These are phyloP conservation scores for Rubia peregrina DNA, from an alignment of 305 asterid genomes.

Conservation along the genomic window DNA sequence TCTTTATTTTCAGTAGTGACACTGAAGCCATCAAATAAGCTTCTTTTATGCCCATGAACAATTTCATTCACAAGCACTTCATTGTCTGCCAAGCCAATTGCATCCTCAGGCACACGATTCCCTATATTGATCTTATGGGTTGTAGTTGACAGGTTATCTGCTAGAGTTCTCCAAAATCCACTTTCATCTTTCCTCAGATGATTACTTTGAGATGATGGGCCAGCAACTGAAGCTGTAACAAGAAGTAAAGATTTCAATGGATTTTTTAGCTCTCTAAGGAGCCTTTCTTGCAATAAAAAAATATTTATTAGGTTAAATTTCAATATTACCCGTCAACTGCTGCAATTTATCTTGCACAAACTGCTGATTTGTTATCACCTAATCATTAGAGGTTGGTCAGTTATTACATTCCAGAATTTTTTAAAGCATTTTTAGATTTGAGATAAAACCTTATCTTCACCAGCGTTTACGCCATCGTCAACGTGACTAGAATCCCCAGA, in stretches of 20 bases:
- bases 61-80: conserved; percentile 66
- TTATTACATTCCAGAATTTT: conserved; percentile 3
- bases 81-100: conserved; percentile 36
- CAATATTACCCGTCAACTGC: conserved; percentile 60
- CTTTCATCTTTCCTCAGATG: conserved; percentile 2
- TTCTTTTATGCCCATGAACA: conserved; percentile 54
- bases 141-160: conserved; percentile 6
- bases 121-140: conserved; percentile 31
- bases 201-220: conserved; percentile 10
- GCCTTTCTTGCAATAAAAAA: conserved; percentile 37
- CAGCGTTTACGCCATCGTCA: conserved; percentile 57
- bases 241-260: conserved; percentile 28
- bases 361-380: conserved; percentile 66
- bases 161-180: neutral
- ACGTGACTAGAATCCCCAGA: conserved; percentile 41
- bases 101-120: conserved; percentile 3
- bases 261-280: conserved; percentile 33
- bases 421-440: neutral
- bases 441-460: conserved; percentile 54
- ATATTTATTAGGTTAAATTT: conserved; percentile 48
- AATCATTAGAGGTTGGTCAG: neutral
- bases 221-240: conserved; percentile 27
- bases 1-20: conserved; percentile 31
- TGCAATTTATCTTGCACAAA: conserved; percentile 61
- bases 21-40: conserved; percentile 32